Base-by-base conservation (phyloP, 208 protist genomes). In the Trypanosomatidae sp. region DNA sequence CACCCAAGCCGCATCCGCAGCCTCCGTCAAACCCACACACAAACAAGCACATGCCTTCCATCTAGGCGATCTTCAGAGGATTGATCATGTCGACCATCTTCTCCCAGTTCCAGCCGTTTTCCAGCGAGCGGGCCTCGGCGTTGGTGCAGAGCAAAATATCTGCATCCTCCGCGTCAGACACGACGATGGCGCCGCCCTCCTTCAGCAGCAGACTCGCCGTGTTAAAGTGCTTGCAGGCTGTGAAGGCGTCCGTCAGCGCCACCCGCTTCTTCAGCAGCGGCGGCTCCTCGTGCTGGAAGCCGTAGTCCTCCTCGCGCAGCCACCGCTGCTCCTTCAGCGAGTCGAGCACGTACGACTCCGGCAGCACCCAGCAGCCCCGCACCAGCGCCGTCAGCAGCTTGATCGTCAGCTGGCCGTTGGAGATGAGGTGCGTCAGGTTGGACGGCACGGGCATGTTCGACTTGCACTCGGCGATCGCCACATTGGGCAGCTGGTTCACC, bases 351-450 rank as follows among this genome's bases (percentile, higher is more conserved):
- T 92, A 97, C n/a, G 76, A 79, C 56, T 88, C 84, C 10, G 91
- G 86, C 33, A 97, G 74, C 49, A 97, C 80, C 93, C 93, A 97
- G 83, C 93, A 97, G 3, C 93, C 91, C 13, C 89, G 83, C 30
- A 95, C 93, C 25, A 95, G 77, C 13, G 93, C 90, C 0, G 89
- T 93, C 5, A 97, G 82, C 25, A 97, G 79, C 75, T 97, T 97
- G 56, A 97, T 84, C 13, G 93, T 97, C 22, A 95, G 77, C 66
- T 94, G 84, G 1, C 93, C 93, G 60, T 92, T 95, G 13, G 93
- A 92, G 72, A 97, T 75, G 43, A 97, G 76, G 68, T 97, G 93
- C 2, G 93, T 97, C 43, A 97, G 72, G 66, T 94, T 92, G 0
- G 91, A 87, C 17, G 93, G 89, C 2, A 97, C 86, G 0, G 91